Conservation (phyloP, 768 basidiomycete species). For the Lactarius evosmus region DNA sequence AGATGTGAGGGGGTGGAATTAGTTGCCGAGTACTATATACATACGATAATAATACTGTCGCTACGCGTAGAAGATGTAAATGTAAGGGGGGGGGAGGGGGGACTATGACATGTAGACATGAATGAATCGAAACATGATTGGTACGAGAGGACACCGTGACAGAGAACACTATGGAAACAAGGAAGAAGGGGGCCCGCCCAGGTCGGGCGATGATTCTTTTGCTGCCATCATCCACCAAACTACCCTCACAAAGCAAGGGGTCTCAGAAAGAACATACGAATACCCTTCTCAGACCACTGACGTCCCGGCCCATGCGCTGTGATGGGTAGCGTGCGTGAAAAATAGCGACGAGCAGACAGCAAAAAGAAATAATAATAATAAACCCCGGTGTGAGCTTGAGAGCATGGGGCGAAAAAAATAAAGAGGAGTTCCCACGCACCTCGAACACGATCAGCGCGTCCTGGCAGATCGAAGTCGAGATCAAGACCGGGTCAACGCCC, state of each 20-base stretch:
- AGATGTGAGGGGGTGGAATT: too few relatives aligned
- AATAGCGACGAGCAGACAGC: too few relatives aligned
- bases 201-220: background rate
- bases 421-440: background rate
- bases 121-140: too few relatives aligned
- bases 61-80: too few relatives aligned
- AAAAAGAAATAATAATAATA: too few relatives aligned
- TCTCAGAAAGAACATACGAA: constrained; percentile 5
- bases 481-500: background rate
- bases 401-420: background rate
- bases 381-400: too few relatives aligned
- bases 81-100: too few relatives aligned
- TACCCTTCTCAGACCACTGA: background rate
- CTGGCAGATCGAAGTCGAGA: constrained; percentile 2
- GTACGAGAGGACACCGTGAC: too few relatives aligned
- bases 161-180: background rate
- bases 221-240: background rate
- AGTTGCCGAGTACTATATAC: too few relatives aligned
- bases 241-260: background rate
- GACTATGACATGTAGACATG: too few relatives aligned
- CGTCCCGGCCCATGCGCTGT: background rate
- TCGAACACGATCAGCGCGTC: constrained; percentile 5
- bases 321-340: too few relatives aligned
- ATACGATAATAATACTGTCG: too few relatives aligned
- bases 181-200: background rate